Base-by-base conservation (phyloP, 352 stramenopile species). In the Phytopythium mirpurense region DNA sequence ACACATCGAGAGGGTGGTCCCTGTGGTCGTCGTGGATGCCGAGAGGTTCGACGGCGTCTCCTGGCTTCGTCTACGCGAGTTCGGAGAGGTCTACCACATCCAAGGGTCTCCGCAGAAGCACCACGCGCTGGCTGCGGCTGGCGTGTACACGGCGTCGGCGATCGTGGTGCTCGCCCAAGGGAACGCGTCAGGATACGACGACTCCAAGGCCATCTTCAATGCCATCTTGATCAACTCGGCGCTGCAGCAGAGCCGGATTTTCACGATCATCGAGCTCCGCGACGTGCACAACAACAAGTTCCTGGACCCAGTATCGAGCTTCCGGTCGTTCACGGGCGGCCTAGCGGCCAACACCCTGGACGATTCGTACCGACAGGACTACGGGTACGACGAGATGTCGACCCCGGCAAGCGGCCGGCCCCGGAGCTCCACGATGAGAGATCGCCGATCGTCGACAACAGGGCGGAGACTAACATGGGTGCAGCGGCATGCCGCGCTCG, bases 141-240 rank as follows among this genome's bases (percentile, higher is more conserved):
- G 83, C 1, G 78, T 94, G n/a, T 92, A 94, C 49, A 76, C 77
- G 0, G 81, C 83, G 0, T 94, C 81, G 18, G 74, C 83, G 0
- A 87, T 94, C 48, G 78, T 94, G 1, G 81, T 94, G 8, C 60
- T 94, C 2, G 81, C 83, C 1, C 83, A 94, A 60, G 83, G 83
- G 16, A 87, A 73, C 5, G 71, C 86, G 47, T 60, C 72, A 24
- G 81, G 77, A 2, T 86, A 89, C 26, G 77, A 90, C 57, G 83
- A 94, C 60, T 92, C 83, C 0, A 91, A 92, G 56, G 78, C 81
- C 7, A 90, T 94, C 24, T 92, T 94, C 51, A 94, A 92, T 43
- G 82, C 83, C 5, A 92, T 92, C 41, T 67, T 94, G 16, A 65
- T 94, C 21, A 89, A 88, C 61, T 74, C 74, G 8, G 83, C 83